Base-by-base conservation (phyloP, 2,329 filamentous ascomycete species). In the Alternaria hordeiaustralica region DNA sequence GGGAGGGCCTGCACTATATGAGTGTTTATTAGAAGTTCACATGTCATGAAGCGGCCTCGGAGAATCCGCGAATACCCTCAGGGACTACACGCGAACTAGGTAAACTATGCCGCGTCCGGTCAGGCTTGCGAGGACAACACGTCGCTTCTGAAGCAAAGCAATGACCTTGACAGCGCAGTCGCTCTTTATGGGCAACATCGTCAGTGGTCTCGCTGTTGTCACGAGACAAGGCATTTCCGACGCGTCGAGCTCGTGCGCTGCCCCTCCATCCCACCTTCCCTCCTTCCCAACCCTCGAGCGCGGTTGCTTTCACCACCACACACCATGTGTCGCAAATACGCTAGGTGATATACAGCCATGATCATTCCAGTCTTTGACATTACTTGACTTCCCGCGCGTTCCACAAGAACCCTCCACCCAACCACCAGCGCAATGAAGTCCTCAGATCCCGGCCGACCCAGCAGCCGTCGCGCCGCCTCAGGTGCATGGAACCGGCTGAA, bases 401-500 rank as follows among this genome's bases (percentile, higher is more conserved):
- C 12, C 21, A 21, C 8, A 6, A 28, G 9, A n/a, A 15, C 49
- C 1, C 13, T 3, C 28, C 11, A 5, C 30, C 18, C 23, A 9
- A n/a, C 23, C 7, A 41, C 41, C 41, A 59, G 28, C 51, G 13
- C 18, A n/a, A 79, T 79, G 76, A 75, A 68, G 65, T 69, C 76
- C 6, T 71, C 73, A 46, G 76, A 78, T 18, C 71, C 75, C 50
- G 64, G 65, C 25, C 72, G 78, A 13, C 76, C 78, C 55, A 78
- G 70, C 67, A 79, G 73, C 64, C 76, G 76, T 58, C 77, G 79
- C 49, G 78, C 75, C 18, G 77, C 78, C 43, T 80, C 78, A 25
- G 76, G 78, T 47, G 77, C 77, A 44, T 80, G 78, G 78, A 75
- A 75, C 57, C 76, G 78, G 67, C 83, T 96, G 67, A 94, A 91